A percentile compares a stretch with the other conserved stretches of the same genome.
phyloP scores from a whole-genome alignment of 805 yeast genomes.

The Schizosaccharomyces osmophilus region DNA sequence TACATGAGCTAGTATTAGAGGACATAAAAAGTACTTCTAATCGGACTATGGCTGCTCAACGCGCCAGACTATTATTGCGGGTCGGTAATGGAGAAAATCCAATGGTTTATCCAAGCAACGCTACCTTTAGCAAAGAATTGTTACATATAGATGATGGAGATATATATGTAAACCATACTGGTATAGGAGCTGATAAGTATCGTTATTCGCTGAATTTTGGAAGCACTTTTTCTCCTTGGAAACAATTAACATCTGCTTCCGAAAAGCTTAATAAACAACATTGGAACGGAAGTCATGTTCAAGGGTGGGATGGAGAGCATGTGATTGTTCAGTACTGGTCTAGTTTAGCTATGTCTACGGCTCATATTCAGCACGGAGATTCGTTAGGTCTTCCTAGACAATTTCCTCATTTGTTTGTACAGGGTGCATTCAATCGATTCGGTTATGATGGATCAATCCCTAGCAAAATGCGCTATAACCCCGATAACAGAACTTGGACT shows the following conservation, averaged over 20 bases:
- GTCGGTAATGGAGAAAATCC: slow-evolving; percentile 1
- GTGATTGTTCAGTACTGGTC: neutral
- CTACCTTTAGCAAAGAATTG: neutral
- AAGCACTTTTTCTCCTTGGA: neutral
- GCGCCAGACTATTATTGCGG: neutral
- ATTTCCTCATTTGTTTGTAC: slow-evolving; percentile 1
- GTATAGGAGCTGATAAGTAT: neutral
- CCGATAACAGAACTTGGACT: neutral
- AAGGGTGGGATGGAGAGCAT: neutral
- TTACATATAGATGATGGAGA: neutral
- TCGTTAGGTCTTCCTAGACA: neutral
- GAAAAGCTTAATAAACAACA: neutral
- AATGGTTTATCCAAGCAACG: neutral
- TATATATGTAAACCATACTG: neutral
- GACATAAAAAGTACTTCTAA: neutral
- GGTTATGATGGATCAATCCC: neutral
- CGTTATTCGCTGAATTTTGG: neutral
- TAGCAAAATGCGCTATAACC: neutral
- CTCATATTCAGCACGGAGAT: slow-evolving; percentile 1
- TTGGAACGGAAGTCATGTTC: slow-evolving; percentile 1
- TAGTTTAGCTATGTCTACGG: neutral
- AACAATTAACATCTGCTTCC: neutral
- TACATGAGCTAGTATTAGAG: neutral
- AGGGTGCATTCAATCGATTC: neutral
- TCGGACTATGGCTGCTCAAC: neutral